A percentile compares a stretch with the other conserved stretches of the same genome.
These are phyloP conservation scores for Seminavis robusta DNA, from an alignment of 108 stramenopile genomes.

Conservation along the genomic window DNA sequence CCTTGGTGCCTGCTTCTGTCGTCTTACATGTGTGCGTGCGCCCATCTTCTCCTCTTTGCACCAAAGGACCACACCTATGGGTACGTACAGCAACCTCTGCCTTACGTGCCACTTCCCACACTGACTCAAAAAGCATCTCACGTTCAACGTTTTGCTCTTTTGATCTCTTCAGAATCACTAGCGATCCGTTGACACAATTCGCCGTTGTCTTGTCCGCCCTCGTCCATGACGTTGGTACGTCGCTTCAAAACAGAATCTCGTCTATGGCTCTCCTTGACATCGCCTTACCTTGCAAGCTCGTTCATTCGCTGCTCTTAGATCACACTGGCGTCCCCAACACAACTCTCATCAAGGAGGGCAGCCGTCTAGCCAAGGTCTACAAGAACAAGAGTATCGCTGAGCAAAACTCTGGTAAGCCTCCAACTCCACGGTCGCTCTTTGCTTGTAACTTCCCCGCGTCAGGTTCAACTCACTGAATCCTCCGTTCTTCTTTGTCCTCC, in stretches of 20 bases:
- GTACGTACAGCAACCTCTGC: neutral
- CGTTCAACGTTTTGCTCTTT: no score
- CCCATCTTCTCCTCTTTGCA: no score
- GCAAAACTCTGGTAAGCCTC: no score
- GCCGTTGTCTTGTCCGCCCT: conserved; percentile 26
- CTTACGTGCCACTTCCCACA: conserved; percentile 4
- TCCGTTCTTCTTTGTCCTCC: no score
- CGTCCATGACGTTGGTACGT: conserved; percentile 9
- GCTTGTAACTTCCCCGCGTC: no score
- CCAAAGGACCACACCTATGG: conserved; percentile 7
- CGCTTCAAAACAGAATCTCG: neutral
- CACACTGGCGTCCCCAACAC: conserved; percentile 49
- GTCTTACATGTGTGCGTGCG: no score
- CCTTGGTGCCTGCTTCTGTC: no score
- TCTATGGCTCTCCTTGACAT: conserved; percentile 7
- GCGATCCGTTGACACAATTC: no score
- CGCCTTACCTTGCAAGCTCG: neutral
- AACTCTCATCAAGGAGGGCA: conserved; percentile 35
- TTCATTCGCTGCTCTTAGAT: conserved; percentile 5
- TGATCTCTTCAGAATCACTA: no score
- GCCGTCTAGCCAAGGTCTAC: conserved; percentile 29
- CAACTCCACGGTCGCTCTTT: no score
- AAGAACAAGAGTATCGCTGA: conserved; percentile 48
- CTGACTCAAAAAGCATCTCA: neutral
- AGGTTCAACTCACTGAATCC: no score